These are phyloP conservation scores for Xanthoconium purpureum DNA, from an alignment of 768 basidiomycete genomes.

Conservation along the genomic window DNA sequence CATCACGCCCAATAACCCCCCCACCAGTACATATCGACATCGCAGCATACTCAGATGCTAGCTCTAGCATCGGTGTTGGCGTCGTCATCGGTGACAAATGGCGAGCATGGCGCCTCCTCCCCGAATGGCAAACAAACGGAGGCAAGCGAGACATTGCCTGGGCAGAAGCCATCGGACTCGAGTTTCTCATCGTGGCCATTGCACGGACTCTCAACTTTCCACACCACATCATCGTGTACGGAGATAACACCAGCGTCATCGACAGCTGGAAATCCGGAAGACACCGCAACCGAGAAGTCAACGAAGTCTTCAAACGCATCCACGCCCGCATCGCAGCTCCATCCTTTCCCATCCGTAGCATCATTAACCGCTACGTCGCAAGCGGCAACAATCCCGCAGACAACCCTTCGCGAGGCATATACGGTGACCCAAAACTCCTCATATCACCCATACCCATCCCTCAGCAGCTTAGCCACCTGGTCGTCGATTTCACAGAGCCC, in stretches of 20 bases:
- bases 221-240: neutral
- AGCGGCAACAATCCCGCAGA: neutral
- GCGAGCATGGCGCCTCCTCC: slow-evolving; percentile 6
- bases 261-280: slow-evolving; percentile 11
- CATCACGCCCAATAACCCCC: no score
- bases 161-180: slow-evolving; percentile 17
- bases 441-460: neutral
- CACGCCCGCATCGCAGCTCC: neutral
- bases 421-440: neutral
- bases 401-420: neutral
- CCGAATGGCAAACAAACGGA: slow-evolving; percentile 1
- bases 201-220: neutral
- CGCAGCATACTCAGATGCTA: no score
- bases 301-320: slow-evolving; percentile 12
- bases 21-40: no score
- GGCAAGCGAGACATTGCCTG: slow-evolving; percentile 18
- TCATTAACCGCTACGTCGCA: neutral
- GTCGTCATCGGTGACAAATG: neutral
- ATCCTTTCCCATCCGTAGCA: neutral
- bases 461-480: neutral
- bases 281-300: slow-evolving; percentile 10
- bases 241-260: slow-evolving; percentile 20
- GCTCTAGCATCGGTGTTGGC: neutral
- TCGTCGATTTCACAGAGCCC: neutral
- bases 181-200: neutral